These are phyloP conservation scores for Boletus reticulatus DNA, from an alignment of 768 basidiomycete genomes.

Conservation along the genomic window DNA sequence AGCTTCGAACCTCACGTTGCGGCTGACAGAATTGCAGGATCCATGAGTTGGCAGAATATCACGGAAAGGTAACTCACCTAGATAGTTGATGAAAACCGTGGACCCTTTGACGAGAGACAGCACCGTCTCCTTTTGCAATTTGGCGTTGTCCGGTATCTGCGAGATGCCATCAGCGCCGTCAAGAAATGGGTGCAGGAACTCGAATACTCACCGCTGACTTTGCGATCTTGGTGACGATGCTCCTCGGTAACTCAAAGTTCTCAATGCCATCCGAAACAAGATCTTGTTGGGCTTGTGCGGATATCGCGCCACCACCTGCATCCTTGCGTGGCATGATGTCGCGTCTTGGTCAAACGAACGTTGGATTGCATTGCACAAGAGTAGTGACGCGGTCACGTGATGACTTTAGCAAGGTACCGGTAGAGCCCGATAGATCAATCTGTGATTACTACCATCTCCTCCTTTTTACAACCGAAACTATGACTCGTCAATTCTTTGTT, in stretches of 20 bases:
- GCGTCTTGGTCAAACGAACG: too few species aligned
- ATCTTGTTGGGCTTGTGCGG: slow-evolving; percentile 78
- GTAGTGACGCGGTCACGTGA: too few species aligned
- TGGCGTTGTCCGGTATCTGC: slow-evolving; percentile 81
- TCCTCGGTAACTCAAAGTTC: slow-evolving; percentile 85
- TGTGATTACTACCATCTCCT: neutral
- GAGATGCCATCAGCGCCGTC: neutral
- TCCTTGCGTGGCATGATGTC: slow-evolving; percentile 70
- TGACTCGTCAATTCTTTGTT: slow-evolving; percentile 88
- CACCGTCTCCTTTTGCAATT: slow-evolving; percentile 88
- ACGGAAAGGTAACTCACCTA: slow-evolving; percentile 50
- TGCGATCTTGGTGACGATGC: slow-evolving; percentile 79
- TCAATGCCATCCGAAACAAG: slow-evolving; percentile 83
- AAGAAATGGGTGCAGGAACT: neutral
- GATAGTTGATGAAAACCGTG: slow-evolving; percentile 93
- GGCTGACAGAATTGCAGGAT: slow-evolving; percentile 28
- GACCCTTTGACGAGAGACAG: slow-evolving; percentile 83
- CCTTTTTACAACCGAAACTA: slow-evolving; percentile 22
- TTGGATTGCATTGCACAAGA: too few species aligned
- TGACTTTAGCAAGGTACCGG: neutral
- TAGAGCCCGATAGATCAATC: slow-evolving; percentile 8
- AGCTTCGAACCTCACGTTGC: slow-evolving; percentile 38
- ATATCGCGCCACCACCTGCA: slow-evolving; percentile 47
- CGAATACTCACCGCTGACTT: slow-evolving; percentile 66
- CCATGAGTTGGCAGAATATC: neutral